Percentiles rank a stretch among this genome's conserved stretches.
Evolutionary conservation across 192 early-diverging fungal genomes (phyloP).

Genomic region (Backusella parvicylindrica): DNA sequence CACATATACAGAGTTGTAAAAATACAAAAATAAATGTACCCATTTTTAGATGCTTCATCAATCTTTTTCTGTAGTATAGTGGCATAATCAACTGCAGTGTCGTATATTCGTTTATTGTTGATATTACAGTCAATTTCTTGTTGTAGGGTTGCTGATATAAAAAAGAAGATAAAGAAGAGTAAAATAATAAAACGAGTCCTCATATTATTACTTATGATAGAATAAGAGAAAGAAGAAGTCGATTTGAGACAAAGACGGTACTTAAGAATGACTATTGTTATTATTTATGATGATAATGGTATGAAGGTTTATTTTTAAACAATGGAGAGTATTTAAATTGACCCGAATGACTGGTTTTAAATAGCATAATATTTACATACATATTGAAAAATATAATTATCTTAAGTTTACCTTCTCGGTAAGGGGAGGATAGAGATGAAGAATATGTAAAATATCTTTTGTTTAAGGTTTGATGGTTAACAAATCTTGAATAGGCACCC

Average conservation of each 20-base stretch:
- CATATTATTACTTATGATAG: not conserved
- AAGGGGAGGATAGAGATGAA: not conserved
- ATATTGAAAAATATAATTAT: not conserved
- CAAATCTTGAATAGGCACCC: too few species aligned
- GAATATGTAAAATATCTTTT: not conserved
- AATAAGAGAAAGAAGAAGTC: not conserved
- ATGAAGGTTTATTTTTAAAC: not conserved
- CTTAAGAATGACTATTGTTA: not conserved
- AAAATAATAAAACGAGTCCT: not conserved
- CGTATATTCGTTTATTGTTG: not conserved
- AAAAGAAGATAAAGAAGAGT: not conserved
- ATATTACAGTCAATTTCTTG: not conserved
- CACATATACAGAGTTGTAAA: not conserved
- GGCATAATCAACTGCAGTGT: not conserved
- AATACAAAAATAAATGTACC: not conserved
- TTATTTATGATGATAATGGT: not conserved
- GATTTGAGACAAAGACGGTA: not conserved
- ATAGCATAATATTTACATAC: not conserved
- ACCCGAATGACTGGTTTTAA: not conserved
- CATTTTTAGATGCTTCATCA: not conserved
- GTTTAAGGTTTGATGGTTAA: not conserved
- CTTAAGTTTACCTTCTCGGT: not conserved
- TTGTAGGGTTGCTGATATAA: not conserved
- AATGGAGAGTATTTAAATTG: not conserved
- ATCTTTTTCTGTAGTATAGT: slow-evolving; percentile 7